Base-by-base conservation (phyloP, 2,329 filamentous ascomycete species). In the Helotiales sp. region DNA sequence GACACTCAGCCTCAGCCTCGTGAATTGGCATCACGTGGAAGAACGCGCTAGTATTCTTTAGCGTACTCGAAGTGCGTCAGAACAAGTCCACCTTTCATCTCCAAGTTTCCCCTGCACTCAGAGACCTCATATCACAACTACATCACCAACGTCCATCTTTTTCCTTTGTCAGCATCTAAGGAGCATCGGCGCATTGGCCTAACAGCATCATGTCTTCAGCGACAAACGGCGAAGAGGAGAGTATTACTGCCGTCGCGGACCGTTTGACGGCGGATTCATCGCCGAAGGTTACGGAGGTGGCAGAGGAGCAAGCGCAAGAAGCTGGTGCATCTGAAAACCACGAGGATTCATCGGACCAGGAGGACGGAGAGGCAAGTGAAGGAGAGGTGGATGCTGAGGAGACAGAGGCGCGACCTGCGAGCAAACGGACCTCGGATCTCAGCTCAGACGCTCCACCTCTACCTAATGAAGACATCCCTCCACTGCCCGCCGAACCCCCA, bases 401-500 rank as follows among this genome's bases (percentile, higher is more conserved):
- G 13, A 52, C 60, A 32, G 62, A 65, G 54, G 54, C 66, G 37
- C 69, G 70, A 49, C 68, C 68, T 57, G 61, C 65, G n/a, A 61
- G 52, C 8, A 63, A 61, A 20, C 17, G 6, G 20, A 3, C 40
- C 40, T 32, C 43, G 64, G 17, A 52, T 28, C 30, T 61, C 60
- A 6, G 47, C n/a, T n/a, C 40, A 30, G 63, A 68, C 11, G 69
- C 59, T 45, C 71, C 59, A 57, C 72, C 24, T 71, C 74, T 34
- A 73, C 77, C 63, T 66, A 76, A 81, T 67, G 74, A 77, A 66
- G 62, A 73, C 22, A 30, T 64, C 13, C 83, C 82, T 61, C 83
- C 83, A 50, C 78, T 86, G 58, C 76, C 76, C 13, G 68, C 76
- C 28, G 75, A 78, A 71, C 80, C 82, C 43, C 81, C 82, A 30